Evolutionary conservation across 345 rosid species (phyloP).

Genomic region (Citrus maxima): DNA sequence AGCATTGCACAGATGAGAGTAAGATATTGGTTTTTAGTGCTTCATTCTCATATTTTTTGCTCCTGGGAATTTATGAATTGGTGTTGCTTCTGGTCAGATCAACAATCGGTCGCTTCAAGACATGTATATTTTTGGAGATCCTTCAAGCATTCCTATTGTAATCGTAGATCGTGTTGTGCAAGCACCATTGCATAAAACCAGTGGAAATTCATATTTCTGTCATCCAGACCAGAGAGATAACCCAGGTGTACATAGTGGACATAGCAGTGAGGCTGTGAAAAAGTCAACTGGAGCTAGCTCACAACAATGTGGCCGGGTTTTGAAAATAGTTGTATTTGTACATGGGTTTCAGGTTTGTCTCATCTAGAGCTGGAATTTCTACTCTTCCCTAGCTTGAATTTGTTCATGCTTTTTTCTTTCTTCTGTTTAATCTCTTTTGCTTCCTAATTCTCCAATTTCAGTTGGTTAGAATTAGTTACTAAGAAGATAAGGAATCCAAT

Average conservation of each 20-base stretch:
- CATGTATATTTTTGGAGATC: conserved; percentile 87
- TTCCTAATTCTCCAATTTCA: neutral
- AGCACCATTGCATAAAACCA: conserved; percentile 69
- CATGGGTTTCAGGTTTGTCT: conserved; percentile 92
- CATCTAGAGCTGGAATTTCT: neutral
- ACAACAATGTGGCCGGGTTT: conserved; percentile 39
- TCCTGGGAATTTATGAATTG: conserved; percentile 7
- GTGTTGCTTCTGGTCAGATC: conserved; percentile 49
- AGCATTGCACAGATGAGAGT: conserved; percentile 99
- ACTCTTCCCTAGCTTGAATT: neutral
- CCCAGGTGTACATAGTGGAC: conserved; percentile 21
- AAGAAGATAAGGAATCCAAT: neutral
- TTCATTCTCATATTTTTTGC: conserved; percentile 2
- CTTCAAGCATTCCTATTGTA: conserved; percentile 71
- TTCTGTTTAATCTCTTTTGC: neutral
- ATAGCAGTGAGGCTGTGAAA: conserved; percentile 27
- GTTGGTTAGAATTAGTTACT: neutral
- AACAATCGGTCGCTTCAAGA: conserved; percentile 88
- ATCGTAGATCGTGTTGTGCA: conserved; percentile 73
- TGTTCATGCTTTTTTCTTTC: neutral
- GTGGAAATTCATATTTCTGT: conserved; percentile 70
- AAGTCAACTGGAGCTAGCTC: conserved; percentile 25
- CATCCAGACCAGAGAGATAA: conserved; percentile 50
- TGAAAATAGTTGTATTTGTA: conserved; percentile 82
- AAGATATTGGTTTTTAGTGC: conserved; percentile 23